phyloP scores from a whole-genome alignment of 1,284 basidiomycete genomes.

The Heimioporus punctisporus region DNA sequence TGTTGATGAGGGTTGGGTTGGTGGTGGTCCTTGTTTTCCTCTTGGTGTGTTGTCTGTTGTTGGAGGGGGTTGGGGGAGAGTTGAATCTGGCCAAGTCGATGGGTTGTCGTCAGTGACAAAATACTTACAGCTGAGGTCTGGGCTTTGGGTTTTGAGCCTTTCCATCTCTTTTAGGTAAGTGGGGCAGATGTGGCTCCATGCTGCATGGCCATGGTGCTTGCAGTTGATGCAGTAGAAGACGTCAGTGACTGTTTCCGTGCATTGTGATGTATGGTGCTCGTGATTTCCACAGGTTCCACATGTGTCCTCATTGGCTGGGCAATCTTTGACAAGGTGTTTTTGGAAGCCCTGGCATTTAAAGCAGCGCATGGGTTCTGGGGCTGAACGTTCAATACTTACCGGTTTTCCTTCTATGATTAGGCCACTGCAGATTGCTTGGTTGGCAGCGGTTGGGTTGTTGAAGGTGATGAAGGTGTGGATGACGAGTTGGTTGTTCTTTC shows the following conservation, averaged over 20 bases:
- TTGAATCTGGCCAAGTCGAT: background rate
- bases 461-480: background rate
- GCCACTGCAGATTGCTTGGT: background rate
- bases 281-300: background rate
- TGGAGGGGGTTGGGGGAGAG: no score
- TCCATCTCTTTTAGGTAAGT: background rate
- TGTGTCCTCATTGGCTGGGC: background rate
- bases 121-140: background rate
- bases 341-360: background rate
- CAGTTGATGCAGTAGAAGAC: background rate
- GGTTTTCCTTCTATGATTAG: background rate
- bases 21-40: background rate
- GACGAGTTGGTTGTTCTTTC: background rate
- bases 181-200: background rate
- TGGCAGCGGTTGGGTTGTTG: background rate
- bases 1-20: background rate
- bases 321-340: background rate
- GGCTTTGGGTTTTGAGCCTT: background rate
- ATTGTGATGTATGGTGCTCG: background rate
- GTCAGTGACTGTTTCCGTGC: background rate
- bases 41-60: no score
- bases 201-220: background rate
- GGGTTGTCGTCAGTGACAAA: background rate
- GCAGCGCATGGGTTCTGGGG: background rate
- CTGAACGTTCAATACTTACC: background rate